A percentile compares a stretch with the other conserved stretches of the same genome.
Evolutionary conservation across 2,329 filamentous ascomycete species (phyloP).

Genomic region (Trichoderma oligosporum): DNA sequence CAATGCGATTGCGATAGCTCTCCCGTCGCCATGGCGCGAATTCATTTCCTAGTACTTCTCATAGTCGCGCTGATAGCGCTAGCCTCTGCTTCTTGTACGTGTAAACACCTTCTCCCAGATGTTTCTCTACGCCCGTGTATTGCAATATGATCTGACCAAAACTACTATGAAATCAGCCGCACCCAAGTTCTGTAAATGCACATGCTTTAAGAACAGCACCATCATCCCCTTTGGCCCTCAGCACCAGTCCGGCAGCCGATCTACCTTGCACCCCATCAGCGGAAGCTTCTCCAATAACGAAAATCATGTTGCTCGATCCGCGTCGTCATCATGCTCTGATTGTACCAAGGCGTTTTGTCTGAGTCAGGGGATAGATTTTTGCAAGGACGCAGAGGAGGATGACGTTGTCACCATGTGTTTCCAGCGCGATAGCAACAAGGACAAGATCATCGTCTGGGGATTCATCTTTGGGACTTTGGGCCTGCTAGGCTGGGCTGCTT

Average conservation of each 20-base stretch:
- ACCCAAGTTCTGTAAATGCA: constrained; percentile 66
- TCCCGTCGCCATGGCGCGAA: constrained; percentile 38
- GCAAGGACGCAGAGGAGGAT: constrained; percentile 57
- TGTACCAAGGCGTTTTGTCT: constrained; percentile 65
- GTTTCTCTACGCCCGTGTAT: neutral
- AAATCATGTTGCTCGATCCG: constrained; percentile 30
- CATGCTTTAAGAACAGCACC: constrained; percentile 66
- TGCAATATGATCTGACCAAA: too few species aligned
- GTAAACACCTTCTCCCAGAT: neutral
- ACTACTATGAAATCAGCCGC: constrained; percentile 45
- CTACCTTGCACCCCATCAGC: constrained; percentile 22
- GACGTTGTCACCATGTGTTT: constrained; percentile 62
- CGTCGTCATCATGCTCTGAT: constrained; percentile 51
- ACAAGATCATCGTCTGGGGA: constrained; percentile 62
- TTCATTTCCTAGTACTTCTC: constrained; percentile 37
- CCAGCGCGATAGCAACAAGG: constrained; percentile 64
- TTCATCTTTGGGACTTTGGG: constrained; percentile 59
- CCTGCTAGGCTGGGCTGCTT: constrained; percentile 57
- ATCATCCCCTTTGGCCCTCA: constrained; percentile 59
- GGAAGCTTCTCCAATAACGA: constrained; percentile 5
- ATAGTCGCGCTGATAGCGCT: constrained; percentile 36
- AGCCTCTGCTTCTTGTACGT: constrained; percentile 43
- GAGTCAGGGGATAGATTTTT: constrained; percentile 57
- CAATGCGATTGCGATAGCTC: neutral
- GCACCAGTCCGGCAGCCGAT: constrained; percentile 24